phyloP scores from a whole-genome alignment of 1,284 basidiomycete species.

The Heterobasidion occidentale region DNA sequence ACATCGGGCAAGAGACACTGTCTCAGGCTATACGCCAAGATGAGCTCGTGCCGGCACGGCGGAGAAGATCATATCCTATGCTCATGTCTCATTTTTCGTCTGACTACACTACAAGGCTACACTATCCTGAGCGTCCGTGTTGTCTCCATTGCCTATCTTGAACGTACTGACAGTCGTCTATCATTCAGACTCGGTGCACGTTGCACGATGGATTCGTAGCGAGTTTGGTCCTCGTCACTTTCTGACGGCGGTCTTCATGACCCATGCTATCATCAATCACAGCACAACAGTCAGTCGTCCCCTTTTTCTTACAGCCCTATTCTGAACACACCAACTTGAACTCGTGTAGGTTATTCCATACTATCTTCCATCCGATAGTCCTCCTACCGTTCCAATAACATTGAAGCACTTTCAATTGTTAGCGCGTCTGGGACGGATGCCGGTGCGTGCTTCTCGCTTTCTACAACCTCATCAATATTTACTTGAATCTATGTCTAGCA shows the following conservation, averaged over 20 bases:
- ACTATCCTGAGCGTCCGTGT: slow-evolving; percentile 43
- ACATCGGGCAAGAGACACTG: slow-evolving; percentile 58
- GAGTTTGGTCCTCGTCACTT: slow-evolving; percentile 46
- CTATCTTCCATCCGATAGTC: slow-evolving; percentile 25
- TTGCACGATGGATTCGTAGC: slow-evolving; percentile 51
- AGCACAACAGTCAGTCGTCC: slow-evolving; percentile 37
- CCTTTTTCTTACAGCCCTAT: neutral
- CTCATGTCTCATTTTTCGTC: neutral
- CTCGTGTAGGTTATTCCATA: slow-evolving; percentile 34
- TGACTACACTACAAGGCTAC: neutral
- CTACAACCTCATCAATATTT: neutral
- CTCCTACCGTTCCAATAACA: slow-evolving; percentile 49
- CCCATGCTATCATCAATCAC: slow-evolving; percentile 61
- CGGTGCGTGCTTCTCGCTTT: slow-evolving; percentile 32
- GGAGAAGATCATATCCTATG: slow-evolving; percentile 38
- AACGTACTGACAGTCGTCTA: neutral
- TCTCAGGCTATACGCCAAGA: slow-evolving; percentile 63
- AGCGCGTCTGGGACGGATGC: slow-evolving; percentile 50
- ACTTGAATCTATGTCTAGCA: slow-evolving; percentile 24
- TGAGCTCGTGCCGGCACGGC: slow-evolving; percentile 49
- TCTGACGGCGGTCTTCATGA: slow-evolving; percentile 59
- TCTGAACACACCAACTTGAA: neutral
- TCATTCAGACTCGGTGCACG: slow-evolving; percentile 40
- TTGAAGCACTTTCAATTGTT: slow-evolving; percentile 65
- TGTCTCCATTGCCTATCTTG: neutral